phyloP scores from a whole-genome alignment of 1,139 yeast genomes.

The Suhomyces choctaworum region DNA sequence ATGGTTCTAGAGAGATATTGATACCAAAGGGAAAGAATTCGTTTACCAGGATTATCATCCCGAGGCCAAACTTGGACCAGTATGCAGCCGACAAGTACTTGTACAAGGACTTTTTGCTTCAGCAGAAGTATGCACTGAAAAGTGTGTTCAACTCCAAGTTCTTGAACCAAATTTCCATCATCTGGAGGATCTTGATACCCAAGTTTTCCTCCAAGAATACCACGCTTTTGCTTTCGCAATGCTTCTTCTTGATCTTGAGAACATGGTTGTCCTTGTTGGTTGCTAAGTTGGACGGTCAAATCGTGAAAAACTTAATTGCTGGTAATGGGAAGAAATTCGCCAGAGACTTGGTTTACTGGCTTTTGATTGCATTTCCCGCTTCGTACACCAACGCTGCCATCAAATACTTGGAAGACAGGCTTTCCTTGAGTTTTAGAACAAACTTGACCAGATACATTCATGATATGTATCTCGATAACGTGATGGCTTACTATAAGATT shows the following conservation, averaged over 20 bases:
- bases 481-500: constrained; percentile 79
- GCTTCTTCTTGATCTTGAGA: constrained; percentile 72
- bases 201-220: constrained; percentile 68
- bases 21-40: constrained; percentile 52
- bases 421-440: constrained; percentile 83
- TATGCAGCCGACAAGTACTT: constrained; percentile 70
- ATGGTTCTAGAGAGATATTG: constrained; percentile 55
- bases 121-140: constrained; percentile 36
- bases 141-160: constrained; percentile 63
- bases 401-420: constrained; percentile 72
- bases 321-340: constrained; percentile 76
- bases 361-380: constrained; percentile 88
- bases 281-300: constrained; percentile 89
- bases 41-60: constrained; percentile 51
- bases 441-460: constrained; percentile 84
- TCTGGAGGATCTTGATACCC: constrained; percentile 84
- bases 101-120: constrained; percentile 53
- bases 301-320: constrained; percentile 84
- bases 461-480: constrained; percentile 81
- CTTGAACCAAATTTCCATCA: constrained; percentile 68
- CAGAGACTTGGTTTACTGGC: constrained; percentile 82
- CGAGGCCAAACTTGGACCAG: constrained; percentile 58
- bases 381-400: constrained; percentile 91
- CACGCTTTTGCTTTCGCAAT: constrained; percentile 65
- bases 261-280: constrained; percentile 86